Evolutionary conservation across 1,284 basidiomycete species (phyloP).

Genomic region (Moesziomyces antarcticus): DNA sequence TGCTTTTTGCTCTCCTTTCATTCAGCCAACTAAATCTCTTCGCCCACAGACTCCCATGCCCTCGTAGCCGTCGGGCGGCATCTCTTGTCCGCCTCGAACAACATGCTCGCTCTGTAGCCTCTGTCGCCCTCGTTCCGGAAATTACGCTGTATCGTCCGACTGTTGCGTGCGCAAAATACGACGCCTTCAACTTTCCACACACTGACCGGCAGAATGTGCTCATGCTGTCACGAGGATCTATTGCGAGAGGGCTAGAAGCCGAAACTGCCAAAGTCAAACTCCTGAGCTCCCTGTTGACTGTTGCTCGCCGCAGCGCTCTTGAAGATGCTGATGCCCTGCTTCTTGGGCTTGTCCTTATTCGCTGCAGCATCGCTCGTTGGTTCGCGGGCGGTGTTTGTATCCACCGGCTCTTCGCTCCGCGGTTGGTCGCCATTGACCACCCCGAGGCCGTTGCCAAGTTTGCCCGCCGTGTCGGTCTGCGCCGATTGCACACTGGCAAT

Average conservation of each 20-base stretch:
- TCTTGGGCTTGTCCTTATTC: slow-evolving; percentile 15
- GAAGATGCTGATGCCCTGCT: slow-evolving; percentile 49
- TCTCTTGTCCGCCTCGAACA: no score
- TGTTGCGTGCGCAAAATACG: no score
- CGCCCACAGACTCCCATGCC: no score
- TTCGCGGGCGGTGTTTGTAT: neutral
- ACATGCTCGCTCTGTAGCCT: no score
- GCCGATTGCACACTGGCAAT: slow-evolving; percentile 15
- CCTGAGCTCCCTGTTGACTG: slow-evolving; percentile 54
- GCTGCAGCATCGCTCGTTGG: neutral
- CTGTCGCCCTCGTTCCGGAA: no score
- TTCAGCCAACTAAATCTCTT: neutral
- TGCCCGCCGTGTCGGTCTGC: neutral
- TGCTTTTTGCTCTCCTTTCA: neutral
- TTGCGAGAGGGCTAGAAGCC: slow-evolving; percentile 42
- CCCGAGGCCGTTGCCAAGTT: neutral
- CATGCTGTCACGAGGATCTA: neutral
- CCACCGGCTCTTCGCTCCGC: slow-evolving; percentile 11
- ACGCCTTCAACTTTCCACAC: no score
- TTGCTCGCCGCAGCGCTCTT: slow-evolving; percentile 47
- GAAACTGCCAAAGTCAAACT: slow-evolving; percentile 56
- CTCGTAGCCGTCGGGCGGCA: no score
- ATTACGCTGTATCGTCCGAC: no score
- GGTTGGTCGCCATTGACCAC: neutral
- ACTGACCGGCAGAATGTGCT: no score